phyloP scores from a whole-genome alignment of 176 grass and related monocot genomes.

The Carex pumila region DNA sequence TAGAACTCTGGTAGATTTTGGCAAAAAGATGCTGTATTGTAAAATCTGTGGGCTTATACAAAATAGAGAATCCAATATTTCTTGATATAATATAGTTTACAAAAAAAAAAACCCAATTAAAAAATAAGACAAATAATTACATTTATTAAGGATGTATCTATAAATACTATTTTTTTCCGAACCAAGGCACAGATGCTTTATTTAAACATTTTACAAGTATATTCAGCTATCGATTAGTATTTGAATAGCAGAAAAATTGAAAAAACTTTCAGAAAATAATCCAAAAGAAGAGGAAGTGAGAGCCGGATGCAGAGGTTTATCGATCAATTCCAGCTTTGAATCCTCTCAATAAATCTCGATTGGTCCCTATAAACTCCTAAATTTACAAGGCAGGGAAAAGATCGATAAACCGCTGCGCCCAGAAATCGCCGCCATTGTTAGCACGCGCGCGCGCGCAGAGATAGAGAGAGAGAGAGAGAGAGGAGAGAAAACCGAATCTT shows the following conservation, averaged over 20 bases:
- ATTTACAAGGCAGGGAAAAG: constrained; percentile 74
- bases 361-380: constrained; percentile 4
- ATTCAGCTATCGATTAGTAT: not conserved
- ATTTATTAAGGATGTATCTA: not conserved
- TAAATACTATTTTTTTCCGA: not conserved
- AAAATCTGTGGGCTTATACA: not conserved
- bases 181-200: not conserved
- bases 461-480: not conserved
- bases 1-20: not conserved
- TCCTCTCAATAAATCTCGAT: constrained; percentile 9
- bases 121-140: not conserved
- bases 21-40: not conserved
- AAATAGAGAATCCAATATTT: not conserved
- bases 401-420: constrained; percentile 96
- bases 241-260: not conserved
- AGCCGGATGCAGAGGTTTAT: constrained; percentile 99
- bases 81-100: not conserved
- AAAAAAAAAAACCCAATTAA: not conserved
- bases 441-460: not conserved
- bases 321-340: constrained; percentile 87
- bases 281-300: constrained; percentile 25
- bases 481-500: not conserved
- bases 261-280: not conserved
- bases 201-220: not conserved
- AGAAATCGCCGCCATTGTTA: constrained; percentile 34